Conservation (phyloP, 352 stramenopile species). For the Phytophthora pluvialis region DNA sequence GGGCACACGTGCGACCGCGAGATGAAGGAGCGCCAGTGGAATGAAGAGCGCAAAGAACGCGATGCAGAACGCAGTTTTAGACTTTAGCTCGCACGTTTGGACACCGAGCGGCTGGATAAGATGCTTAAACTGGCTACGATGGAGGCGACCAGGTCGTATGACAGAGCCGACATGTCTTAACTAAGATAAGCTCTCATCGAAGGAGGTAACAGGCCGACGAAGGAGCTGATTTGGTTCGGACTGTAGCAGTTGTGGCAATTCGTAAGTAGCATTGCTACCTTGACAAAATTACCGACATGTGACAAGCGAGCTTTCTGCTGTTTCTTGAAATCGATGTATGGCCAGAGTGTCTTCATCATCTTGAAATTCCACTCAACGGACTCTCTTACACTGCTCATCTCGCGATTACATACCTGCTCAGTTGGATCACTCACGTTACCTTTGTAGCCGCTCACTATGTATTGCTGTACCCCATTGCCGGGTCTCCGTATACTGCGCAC, state of each 20-base stretch:
- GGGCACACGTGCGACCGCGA: neutral
- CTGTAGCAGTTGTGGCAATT: constrained; percentile 16
- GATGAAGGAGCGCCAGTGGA: neutral
- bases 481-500: neutral
- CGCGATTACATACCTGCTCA: neutral
- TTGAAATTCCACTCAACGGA: constrained; percentile 17
- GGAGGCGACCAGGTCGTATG: too few relatives aligned
- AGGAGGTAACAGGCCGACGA: neutral
- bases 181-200: neutral
- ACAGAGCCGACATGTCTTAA: neutral
- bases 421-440: neutral
- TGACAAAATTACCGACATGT: constrained; percentile 9
- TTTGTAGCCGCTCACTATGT: constrained; percentile 2
- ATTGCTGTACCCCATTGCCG: constrained; percentile 1
- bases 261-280: constrained; percentile 14
- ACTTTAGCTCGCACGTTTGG: neutral
- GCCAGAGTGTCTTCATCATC: constrained; percentile 2
- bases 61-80: neutral
- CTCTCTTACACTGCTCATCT: constrained; percentile 4
- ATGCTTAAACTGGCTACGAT: too few relatives aligned
- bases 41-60: neutral
- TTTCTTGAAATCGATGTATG: constrained; percentile 7
- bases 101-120: neutral
- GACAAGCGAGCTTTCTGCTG: neutral
- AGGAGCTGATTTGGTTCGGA: constrained; percentile 12